Percentiles rank a stretch among this genome's conserved stretches.
Evolutionary conservation across 2,329 filamentous ascomycete species (phyloP).

Genomic region (Penicillium sp.): DNA sequence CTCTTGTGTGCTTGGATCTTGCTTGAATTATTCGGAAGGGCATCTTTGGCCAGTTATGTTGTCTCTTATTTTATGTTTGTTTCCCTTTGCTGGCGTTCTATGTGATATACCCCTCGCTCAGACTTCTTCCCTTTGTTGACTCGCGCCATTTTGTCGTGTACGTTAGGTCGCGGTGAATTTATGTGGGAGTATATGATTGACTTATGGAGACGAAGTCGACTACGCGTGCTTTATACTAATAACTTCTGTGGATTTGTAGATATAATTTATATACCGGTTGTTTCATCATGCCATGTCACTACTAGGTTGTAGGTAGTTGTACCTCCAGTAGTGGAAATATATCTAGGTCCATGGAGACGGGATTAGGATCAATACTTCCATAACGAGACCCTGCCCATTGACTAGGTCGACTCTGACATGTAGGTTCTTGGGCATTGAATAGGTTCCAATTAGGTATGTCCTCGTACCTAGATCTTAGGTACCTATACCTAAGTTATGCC

Average conservation of each 20-base stretch:
- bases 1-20: background rate
- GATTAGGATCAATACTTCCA: too few species aligned
- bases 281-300: background rate
- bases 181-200: slow-evolving; percentile 19
- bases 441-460: too few species aligned
- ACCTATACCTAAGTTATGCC: too few species aligned
- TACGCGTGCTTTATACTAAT: background rate
- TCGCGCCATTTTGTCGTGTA: slow-evolving; percentile 21
- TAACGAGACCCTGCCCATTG: too few species aligned
- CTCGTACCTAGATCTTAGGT: too few species aligned
- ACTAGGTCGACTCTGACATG: too few species aligned
- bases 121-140: slow-evolving; percentile 25
- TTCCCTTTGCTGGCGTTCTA: slow-evolving; percentile 33
- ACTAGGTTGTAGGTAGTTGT: too few species aligned
- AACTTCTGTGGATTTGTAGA: slow-evolving; percentile 1
- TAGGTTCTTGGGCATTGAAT: too few species aligned
- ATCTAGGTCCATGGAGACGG: too few species aligned
- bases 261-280: background rate
- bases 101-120: slow-evolving; percentile 42
- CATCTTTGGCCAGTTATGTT: background rate
- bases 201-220: slow-evolving; percentile 13
- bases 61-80: slow-evolving; percentile 2
- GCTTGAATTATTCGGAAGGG: background rate
- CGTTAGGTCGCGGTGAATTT: slow-evolving; percentile 20
- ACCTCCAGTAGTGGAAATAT: too few species aligned